A percentile compares a stretch with the other conserved stretches of the same genome.
These are phyloP conservation scores for Mortierella sp. DNA, from an alignment of 371 early-diverging fungal species.

Conservation along the genomic window DNA sequence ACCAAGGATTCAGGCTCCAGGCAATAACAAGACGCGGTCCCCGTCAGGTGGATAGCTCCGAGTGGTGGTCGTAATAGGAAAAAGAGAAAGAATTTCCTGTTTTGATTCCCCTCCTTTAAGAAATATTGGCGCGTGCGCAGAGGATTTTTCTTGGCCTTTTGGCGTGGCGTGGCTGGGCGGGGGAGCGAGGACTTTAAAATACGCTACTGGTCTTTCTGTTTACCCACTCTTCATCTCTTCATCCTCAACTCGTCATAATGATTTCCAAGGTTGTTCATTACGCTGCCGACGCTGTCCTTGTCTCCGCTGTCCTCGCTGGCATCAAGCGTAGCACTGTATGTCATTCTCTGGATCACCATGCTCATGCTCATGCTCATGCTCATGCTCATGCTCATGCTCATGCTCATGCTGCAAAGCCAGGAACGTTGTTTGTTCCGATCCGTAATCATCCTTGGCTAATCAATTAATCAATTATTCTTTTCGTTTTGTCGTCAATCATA, in stretches of 20 bases:
- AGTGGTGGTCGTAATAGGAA: too few relatives aligned
- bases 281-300: constrained; percentile 76
- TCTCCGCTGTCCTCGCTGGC: constrained; percentile 82
- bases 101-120: constrained; percentile 1
- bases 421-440: too few relatives aligned
- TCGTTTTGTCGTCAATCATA: constrained; percentile 2
- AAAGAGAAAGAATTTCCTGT: background rate
- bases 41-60: too few relatives aligned
- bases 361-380: too few relatives aligned
- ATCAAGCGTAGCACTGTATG: constrained; percentile 77
- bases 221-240: background rate
- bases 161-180: background rate
- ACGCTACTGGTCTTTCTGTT: background rate
- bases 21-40: too few relatives aligned
- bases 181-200: background rate
- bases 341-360: background rate
- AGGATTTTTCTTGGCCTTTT: background rate
- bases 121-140: background rate
- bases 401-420: too few relatives aligned
- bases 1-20: too few relatives aligned
- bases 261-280: constrained; percentile 72
- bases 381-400: too few relatives aligned
- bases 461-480: background rate
- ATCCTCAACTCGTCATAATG: constrained; percentile 39
- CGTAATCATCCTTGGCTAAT: background rate